A percentile compares a stretch with the other conserved stretches of the same genome.
phyloP scores from a whole-genome alignment of 805 yeast genomes.

The Candida loeiensis region DNA sequence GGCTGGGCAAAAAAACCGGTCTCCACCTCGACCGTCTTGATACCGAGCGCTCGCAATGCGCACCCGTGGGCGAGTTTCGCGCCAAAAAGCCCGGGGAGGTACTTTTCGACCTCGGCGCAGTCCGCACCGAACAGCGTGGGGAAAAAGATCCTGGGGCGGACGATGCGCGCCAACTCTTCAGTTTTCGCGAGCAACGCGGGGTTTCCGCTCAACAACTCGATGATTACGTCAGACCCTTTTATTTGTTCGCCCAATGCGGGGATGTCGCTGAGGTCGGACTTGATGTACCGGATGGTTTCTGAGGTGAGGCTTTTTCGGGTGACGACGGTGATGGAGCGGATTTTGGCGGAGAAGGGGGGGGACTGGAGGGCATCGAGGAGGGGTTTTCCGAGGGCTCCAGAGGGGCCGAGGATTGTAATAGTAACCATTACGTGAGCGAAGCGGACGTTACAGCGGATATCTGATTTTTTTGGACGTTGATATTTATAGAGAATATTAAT shows the following conservation, averaged over 20 bases:
- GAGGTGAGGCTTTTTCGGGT: slow-evolving; percentile 38
- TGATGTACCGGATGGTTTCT: slow-evolving; percentile 36
- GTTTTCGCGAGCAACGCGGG: slow-evolving; percentile 30
- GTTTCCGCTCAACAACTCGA: slow-evolving; percentile 39
- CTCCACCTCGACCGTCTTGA: slow-evolving; percentile 44
- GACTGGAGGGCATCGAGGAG: slow-evolving; percentile 43
- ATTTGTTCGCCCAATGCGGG: slow-evolving; percentile 36
- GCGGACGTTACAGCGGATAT: too few relatives aligned
- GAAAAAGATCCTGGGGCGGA: slow-evolving; percentile 49
- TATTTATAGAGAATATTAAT: too few relatives aligned
- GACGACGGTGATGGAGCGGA: slow-evolving; percentile 45
- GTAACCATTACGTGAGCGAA: neutral
- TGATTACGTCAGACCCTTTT: slow-evolving; percentile 48
- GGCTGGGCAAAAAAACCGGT: slow-evolving; percentile 37
- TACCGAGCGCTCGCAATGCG: slow-evolving; percentile 40
- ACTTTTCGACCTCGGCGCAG: slow-evolving; percentile 21
- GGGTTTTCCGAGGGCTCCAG: slow-evolving; percentile 52
- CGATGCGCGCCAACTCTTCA: slow-evolving; percentile 36
- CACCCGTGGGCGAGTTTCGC: slow-evolving; percentile 34
- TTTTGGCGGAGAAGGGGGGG: slow-evolving; percentile 38
- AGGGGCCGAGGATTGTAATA: slow-evolving; percentile 51
- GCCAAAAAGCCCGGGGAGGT: slow-evolving; percentile 33
- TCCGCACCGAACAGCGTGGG: slow-evolving; percentile 62
- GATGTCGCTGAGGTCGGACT: slow-evolving; percentile 24
- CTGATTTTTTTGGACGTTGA: too few relatives aligned